Conservation (phyloP, 2,329 filamentous ascomycete genomes). For the Boeremia lycopersici region DNA sequence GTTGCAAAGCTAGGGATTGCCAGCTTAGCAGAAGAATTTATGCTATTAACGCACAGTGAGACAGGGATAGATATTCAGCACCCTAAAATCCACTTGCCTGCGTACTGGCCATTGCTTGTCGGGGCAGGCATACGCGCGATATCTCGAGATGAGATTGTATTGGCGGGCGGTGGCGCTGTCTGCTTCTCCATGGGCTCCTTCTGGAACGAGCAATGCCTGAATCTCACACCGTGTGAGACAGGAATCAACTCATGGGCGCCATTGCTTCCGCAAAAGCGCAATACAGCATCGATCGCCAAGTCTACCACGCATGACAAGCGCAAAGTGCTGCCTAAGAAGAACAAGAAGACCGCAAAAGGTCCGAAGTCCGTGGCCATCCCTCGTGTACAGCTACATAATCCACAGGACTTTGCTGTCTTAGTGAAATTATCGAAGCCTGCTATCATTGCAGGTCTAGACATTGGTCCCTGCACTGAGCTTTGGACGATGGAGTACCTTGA, state of each 20-base stretch:
- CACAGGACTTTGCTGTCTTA: constrained; percentile 65
- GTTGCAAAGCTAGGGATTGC: constrained; percentile 46
- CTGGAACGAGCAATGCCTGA: constrained; percentile 64
- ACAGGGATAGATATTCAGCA: constrained; percentile 27
- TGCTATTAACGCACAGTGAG: constrained; percentile 29
- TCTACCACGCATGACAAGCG: neutral
- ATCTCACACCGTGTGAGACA: constrained; percentile 23
- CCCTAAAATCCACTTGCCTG: constrained; percentile 29
- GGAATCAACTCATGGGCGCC: constrained; percentile 27
- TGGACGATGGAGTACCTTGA: constrained; percentile 76
- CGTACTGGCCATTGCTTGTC: constrained; percentile 69
- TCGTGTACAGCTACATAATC: constrained; percentile 58
- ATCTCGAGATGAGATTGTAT: constrained; percentile 58
- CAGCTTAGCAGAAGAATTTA: constrained; percentile 35
- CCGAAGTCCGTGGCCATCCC: constrained; percentile 50
- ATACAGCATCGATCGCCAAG: constrained; percentile 18
- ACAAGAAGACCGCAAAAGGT: constrained; percentile 14
- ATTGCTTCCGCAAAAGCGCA: constrained; percentile 16
- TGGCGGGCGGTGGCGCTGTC: constrained; percentile 81
- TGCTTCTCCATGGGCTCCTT: constrained; percentile 91
- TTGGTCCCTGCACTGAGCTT: constrained; percentile 69
- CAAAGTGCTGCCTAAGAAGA: constrained; percentile 22
- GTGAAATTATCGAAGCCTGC: constrained; percentile 64
- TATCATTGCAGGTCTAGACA: constrained; percentile 67
- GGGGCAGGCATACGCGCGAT: constrained; percentile 66